Evolutionary conservation across 2,329 filamentous ascomycete genomes (phyloP), one percentile per base, ranked within the genome.

Genomic region (Botrytis porri): DNA sequence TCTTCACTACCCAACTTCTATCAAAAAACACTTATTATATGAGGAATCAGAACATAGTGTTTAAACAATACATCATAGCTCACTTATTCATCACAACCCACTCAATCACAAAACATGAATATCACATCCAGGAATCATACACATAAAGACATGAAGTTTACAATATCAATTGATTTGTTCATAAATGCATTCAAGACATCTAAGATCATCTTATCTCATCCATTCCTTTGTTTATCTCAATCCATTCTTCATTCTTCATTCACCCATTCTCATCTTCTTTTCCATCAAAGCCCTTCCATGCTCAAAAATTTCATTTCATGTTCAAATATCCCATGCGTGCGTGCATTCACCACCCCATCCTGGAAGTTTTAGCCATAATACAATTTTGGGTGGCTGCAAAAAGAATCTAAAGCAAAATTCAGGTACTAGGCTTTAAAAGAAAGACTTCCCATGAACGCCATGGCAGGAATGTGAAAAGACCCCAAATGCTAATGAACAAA

Each of bases 331-430:
- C 37, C 65, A 41, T 66, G 22, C 32, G 20, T 66, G 29, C 45
- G n/a, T 66, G 20, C 45, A 57, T n/a, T 61, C 32, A 71, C 41
- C 70, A 48, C 45, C 51, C 70, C 43, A 72, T 61, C 51, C 63
- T 72, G 59, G 71, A 65, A 61, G 60, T 29, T 63, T 67, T 61
- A 73, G 71, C 73, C 71, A 57, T 63, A 70, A 62, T 74, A 74
- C 71, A 74, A 74, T 74, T 73, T 74, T 74, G 70, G 60, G 66
- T 73, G 71, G 71, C 66, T 73, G 61, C 63, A 51, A 62, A 43
- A 70, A 35, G 64, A 45, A 48, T 73, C 43, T 69, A 62, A 74
- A 73, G 48, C 43, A 65, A 60, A 60, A 43, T 32, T 32, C 22
- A 29, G 41, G 25, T 43, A 41, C 39, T 51, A 51, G 48, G 60